Base-by-base conservation (phyloP, 768 basidiomycete species). In the Mycena venus region DNA sequence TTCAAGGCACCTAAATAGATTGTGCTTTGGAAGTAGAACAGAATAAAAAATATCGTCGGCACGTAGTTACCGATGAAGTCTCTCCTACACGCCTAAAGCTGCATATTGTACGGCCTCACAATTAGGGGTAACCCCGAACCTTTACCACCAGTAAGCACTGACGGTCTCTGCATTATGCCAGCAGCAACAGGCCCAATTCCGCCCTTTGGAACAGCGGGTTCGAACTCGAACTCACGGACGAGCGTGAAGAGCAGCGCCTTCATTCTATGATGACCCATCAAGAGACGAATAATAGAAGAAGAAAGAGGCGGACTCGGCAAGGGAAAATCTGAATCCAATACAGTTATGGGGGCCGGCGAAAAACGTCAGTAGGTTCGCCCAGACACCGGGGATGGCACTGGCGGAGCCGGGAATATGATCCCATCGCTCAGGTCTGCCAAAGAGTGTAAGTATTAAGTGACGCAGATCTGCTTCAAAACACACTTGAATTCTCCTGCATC, bases 331-430 rank as follows among this genome's bases (percentile, higher is more conserved):
- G n/a, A n/a, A n/a, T n/a, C n/a, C n/a, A 79, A 94, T 93, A 73
- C 93, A 94, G 0, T 91, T 87, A n/a, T 88, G 87, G 15, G 92
- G 90, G 6, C 68, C 68, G 23, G 68, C 58, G 25, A 70, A 51
- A 21, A 70, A 70, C 21, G 59, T 70, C 44, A 70, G 27, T 9
- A 47, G 68, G 34, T 70, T 44, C 21, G 44, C 68, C 68, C 68
- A 70, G 51, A 68, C 67, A 10, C 56, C 40, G 29, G 67, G 67
- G 34, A 68, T 44, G 4, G 51, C 53, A 40, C 40, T 70, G 17
- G 40, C 69, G n/a, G 47, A 23, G 4, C 49, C 59, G 2, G 69
- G 69, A 17, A 70, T 15, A 1, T 61, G 34, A 14, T 70, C 69
- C 69, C 69, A 70, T 15, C 69, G 69, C 23, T 63, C 69, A 17